Evolutionary conservation across 2,329 filamentous ascomycete genomes (phyloP).

Genomic region (Colletotrichum sp.): DNA sequence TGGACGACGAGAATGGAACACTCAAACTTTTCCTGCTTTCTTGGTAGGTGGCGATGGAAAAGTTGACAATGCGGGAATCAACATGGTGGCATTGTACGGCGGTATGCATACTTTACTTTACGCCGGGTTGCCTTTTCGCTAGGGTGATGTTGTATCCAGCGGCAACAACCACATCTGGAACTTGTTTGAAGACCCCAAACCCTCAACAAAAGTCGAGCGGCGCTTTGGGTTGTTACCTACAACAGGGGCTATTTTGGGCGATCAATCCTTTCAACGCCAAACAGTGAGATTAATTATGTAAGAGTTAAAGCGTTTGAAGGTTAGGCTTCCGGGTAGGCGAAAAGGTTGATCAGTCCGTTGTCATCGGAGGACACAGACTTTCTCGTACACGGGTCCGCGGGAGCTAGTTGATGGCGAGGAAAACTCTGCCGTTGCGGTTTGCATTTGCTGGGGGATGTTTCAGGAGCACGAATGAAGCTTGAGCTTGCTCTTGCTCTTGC

Average conservation of each 20-base stretch:
- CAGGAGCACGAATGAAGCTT: constrained; percentile 10
- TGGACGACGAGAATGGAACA: background rate
- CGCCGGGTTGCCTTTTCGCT: background rate
- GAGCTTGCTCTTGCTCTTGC: background rate
- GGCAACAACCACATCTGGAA: background rate
- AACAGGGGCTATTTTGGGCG: background rate
- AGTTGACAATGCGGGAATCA: background rate
- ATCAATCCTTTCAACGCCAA: background rate
- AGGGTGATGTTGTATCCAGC: background rate
- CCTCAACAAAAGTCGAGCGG: background rate
- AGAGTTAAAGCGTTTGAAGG: background rate
- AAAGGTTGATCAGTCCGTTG: background rate
- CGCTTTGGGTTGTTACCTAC: background rate
- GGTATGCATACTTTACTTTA: background rate
- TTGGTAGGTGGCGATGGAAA: background rate
- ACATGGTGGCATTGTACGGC: background rate
- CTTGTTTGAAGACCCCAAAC: background rate
- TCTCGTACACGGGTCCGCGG: background rate
- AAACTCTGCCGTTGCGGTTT: background rate
- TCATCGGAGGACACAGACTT: background rate
- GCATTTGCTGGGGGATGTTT: background rate
- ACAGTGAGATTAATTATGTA: background rate
- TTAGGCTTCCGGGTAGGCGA: constrained; percentile 8
- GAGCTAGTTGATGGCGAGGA: background rate
- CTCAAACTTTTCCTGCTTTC: background rate